Evolutionary conservation across 371 early-diverging fungal genomes (phyloP).

Genomic region (Rhizopus sp.): DNA sequence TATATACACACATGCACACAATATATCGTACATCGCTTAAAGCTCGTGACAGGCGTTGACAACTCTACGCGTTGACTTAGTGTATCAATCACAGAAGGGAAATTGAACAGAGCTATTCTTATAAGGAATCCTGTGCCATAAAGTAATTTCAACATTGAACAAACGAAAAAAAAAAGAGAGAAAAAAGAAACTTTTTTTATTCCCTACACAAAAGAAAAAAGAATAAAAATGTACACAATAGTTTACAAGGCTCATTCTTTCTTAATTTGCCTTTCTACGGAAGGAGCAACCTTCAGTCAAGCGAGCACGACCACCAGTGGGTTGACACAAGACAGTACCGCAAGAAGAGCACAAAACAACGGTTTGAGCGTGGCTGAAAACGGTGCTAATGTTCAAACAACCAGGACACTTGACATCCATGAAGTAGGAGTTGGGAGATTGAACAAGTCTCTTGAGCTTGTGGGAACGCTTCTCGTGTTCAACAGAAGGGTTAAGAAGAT

Average conservation of each 20-base stretch:
- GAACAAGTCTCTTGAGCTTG: conserved; percentile 99
- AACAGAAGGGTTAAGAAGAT: conserved; percentile 97
- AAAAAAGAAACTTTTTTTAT: conserved; percentile 2
- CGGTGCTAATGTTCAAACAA: conserved; percentile 96
- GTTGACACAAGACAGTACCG: conserved; percentile 95
- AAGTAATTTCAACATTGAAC: not conserved
- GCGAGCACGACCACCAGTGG: conserved; percentile 98
- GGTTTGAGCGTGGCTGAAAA: conserved; percentile 99
- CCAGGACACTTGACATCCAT: conserved; percentile 99
- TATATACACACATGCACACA: not conserved
- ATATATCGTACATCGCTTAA: conserved; percentile 67
- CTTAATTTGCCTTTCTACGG: conserved; percentile 22
- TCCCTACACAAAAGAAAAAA: conserved; percentile 1
- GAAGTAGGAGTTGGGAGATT: conserved; percentile 99
- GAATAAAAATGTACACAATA: not conserved
- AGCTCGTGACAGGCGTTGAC: conserved; percentile 85
- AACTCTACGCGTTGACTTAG: conserved; percentile 71
- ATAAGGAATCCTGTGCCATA: conserved; percentile 37
- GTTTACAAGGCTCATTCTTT: not conserved
- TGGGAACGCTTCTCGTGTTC: conserved; percentile 91
- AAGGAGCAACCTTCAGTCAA: conserved; percentile 77
- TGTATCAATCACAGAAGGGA: conserved; percentile 46
- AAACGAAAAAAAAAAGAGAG: not conserved
- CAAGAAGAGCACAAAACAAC: conserved; percentile 97
- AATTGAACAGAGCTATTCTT: conserved; percentile 48